These are phyloP conservation scores for Groenewaldozyma salmanticensis DNA, from an alignment of 805 yeast species.

Conservation along the genomic window DNA sequence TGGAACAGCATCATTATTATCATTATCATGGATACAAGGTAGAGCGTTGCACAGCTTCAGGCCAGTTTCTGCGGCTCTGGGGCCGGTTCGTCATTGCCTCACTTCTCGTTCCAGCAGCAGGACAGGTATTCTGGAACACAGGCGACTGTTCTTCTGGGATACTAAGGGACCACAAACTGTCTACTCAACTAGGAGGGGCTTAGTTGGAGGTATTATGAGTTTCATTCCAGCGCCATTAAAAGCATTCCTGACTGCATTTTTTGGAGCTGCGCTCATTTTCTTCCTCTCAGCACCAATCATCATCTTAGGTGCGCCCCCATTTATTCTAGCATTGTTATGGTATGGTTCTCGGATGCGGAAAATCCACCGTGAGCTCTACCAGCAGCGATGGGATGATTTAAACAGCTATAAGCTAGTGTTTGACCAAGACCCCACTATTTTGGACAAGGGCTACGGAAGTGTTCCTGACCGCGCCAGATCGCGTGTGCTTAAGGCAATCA, in stretches of 20 bases:
- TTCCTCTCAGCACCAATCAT: slow-evolving; percentile 16
- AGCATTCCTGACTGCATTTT: slow-evolving; percentile 12
- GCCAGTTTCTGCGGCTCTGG: too few species aligned
- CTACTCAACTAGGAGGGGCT: not conserved
- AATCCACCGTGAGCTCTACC: slow-evolving; percentile 10
- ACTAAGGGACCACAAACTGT: slow-evolving; percentile 4
- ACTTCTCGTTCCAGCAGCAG: too few species aligned
- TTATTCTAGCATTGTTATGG: slow-evolving; percentile 12
- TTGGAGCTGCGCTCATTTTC: slow-evolving; percentile 14
- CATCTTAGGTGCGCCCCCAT: slow-evolving; percentile 16
- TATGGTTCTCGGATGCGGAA: slow-evolving; percentile 8
- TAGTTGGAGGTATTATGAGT: not conserved
- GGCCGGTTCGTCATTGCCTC: too few species aligned
- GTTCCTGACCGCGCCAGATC: slow-evolving; percentile 11
- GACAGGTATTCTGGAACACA: too few species aligned
- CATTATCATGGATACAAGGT: too few species aligned
- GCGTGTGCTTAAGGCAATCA: slow-evolving; percentile 14
- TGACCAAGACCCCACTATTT: slow-evolving; percentile 6
- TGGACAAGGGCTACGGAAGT: slow-evolving; percentile 1
- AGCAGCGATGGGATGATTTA: slow-evolving; percentile 19
- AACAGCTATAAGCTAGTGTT: slow-evolving; percentile 14
- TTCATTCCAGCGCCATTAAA: slow-evolving; percentile 17
- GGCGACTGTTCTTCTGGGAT: not conserved
- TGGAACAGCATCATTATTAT: too few species aligned
- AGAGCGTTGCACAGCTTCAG: too few species aligned